Conservation (phyloP, 768 basidiomycete genomes). For the Boletales sp. region DNA sequence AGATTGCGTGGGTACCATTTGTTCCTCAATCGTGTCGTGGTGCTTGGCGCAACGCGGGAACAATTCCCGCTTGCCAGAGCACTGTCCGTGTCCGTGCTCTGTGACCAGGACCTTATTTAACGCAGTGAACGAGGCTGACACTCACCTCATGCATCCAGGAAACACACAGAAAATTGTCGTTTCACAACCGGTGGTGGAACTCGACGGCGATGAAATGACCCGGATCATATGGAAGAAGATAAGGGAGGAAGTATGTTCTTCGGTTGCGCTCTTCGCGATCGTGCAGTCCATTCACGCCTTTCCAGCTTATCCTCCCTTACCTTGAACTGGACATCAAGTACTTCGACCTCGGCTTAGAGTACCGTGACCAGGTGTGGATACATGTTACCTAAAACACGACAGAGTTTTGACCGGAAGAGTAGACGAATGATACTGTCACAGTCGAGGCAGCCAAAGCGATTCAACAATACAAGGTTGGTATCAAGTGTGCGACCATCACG, state of each 20-base stretch:
- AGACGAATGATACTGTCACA: conserved; percentile 95
- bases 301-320: conserved; percentile 92
- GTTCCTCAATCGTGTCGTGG: not conserved
- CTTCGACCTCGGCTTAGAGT: conserved; percentile 93
- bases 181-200: conserved; percentile 86
- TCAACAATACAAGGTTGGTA: conserved; percentile 90
- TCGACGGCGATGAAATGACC: conserved; percentile 99
- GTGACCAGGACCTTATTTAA: not conserved
- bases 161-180: conserved; percentile 64
- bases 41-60: conserved; percentile 1
- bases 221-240: conserved; percentile 99
- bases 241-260: conserved; percentile 73
- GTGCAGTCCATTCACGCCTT: not conserved
- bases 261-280: not conserved
- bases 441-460: conserved; percentile 94
- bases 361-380: conserved; percentile 72
- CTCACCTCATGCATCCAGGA: conserved; percentile 12
- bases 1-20: conserved; percentile 26
- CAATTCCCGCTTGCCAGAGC: not conserved
- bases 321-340: conserved; percentile 97
- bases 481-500: conserved; percentile 99
- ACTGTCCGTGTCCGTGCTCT: not conserved
- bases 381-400: not conserved
- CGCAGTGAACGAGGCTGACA: conserved; percentile 3
- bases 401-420: not conserved